Base-by-base conservation (phyloP, 2,329 filamentous ascomycete genomes). In the Cercospora nicotianae region DNA sequence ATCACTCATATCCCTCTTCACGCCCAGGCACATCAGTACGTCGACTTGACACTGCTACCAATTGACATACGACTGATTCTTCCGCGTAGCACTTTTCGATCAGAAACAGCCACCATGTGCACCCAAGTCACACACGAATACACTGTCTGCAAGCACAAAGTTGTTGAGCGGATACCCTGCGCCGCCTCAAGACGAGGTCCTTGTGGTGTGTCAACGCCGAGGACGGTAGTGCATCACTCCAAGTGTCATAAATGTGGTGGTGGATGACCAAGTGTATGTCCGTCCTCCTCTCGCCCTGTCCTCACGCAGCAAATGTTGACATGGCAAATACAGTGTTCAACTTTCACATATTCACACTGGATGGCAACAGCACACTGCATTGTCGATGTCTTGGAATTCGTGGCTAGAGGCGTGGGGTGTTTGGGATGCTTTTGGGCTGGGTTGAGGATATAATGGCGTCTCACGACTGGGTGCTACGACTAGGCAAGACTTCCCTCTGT, bases 101-200 rank as follows among this genome's bases (percentile, higher is more conserved):
- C 23, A 8, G n/a, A 55, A 62, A 30, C 48, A 57, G 45, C 66
- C 65, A 74, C 55, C 48, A 84, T 83, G 82, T 84, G 83, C 75
- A 82, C 79, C 67, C 77, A 81, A 74, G 78, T 84, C 71, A 78
- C 82, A 72, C 82, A 83, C 77, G 75, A 76, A 64, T 84, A 83
- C 75, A 77, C 78, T 72, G 69, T 59, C 10, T 84, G 83, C 75
- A 81, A 80, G 72, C 82, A 84, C 74, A 77, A 78, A 67, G 76
- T 78, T 45, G 73, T 76, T 59, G 81, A 82, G 67, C 80, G 79
- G 69, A 81, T 82, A 26, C 77, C 79, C 23, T 84, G 83, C 76
- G 82, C 82, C n/a, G 79, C 78, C 12, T 84, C 82, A 61, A 80
- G 80, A 76, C 77, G 76, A 68, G 74, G 76, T n/a, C 75, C 75